Base-by-base conservation (phyloP, 2,329 filamentous ascomycete species). In the Xylariaceae sp. region DNA sequence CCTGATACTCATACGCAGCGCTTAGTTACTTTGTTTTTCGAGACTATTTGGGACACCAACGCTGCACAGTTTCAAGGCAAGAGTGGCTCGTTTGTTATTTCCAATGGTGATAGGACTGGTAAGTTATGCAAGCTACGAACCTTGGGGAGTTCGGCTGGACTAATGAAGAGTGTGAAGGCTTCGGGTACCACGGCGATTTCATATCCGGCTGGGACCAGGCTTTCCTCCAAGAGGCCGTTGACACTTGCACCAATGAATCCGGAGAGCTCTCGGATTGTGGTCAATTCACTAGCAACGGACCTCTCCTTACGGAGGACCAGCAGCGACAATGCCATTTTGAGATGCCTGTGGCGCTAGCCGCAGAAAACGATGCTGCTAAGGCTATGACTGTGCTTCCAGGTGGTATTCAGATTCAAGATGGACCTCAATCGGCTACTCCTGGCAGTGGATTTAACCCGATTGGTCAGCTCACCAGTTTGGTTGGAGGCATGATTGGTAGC, bases 11-110 rank as follows among this genome's bases (percentile, higher is more conserved):
- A 84, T 67, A 80, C 85, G 10, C 80, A 79, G 15, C 86, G 89
- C 51, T 71, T 94, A 20, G 85, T 88, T 2, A 87, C 87, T 57
- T 79, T 97, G 41, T 87, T 96, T 71, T 96, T 81, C 70, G 91
- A 97, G 76, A 91, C 87, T 27, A 95, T 96, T 70, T 96, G 86
- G 83, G 77, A 87, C 67, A 94, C 90, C 7, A 72, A 81, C 43
- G 78, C 77, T 1, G 27, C 57, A 5, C 40, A 56, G 9, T 95
- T 89, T 71, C 75, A 73, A 23, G 81, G 80, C 51, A 73, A 81
- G 18, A 73, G 80, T 6, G 91, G 91, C 46, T 72, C 84, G 60
- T 96, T 95, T 66, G 78, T 92, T 43, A 73, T 95, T 44, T 77
- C 90, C 42, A 92, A 92, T 63, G 90, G 91, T 57, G 92, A 97